A percentile compares a stretch with the other conserved stretches of the same genome.
These are phyloP conservation scores for Rubroshorea leprosula DNA, from an alignment of 345 rosid species.

Conservation along the genomic window DNA sequence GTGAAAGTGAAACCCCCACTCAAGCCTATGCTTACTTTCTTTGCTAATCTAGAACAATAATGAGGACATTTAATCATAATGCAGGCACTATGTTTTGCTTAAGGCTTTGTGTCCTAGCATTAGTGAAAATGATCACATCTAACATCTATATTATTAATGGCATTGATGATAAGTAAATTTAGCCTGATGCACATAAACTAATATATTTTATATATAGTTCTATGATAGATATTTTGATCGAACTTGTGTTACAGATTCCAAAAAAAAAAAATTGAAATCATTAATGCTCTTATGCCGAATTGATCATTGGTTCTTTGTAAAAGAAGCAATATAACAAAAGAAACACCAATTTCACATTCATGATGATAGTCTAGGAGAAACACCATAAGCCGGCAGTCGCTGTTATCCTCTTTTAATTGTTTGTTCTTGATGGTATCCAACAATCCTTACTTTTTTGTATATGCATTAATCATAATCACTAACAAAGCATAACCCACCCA, in stretches of 20 bases:
- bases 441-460: not conserved
- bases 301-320: not conserved
- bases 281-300: no score
- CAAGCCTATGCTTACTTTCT: constrained; percentile 13
- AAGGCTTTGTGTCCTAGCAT: not conserved
- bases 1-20: constrained; percentile 34
- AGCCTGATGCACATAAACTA: no score
- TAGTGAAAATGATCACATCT: not conserved
- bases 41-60: constrained; percentile 6
- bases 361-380: not conserved
- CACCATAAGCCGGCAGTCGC: constrained; percentile 1
- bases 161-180: no score
- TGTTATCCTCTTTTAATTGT: not conserved
- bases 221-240: no score
- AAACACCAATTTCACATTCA: not conserved
- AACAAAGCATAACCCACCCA: constrained; percentile 8
- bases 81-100: constrained; percentile 1
- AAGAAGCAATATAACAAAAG: not conserved
- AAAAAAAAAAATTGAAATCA: no score
- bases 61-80: constrained; percentile 1
- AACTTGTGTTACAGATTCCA: no score
- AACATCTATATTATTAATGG: no score
- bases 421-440: constrained; percentile 8
- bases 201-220: no score
- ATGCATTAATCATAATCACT: constrained; percentile 14